These are phyloP conservation scores for Periglandula ipomoeae DNA, from an alignment of 2,329 filamentous ascomycete species.

Conservation along the genomic window DNA sequence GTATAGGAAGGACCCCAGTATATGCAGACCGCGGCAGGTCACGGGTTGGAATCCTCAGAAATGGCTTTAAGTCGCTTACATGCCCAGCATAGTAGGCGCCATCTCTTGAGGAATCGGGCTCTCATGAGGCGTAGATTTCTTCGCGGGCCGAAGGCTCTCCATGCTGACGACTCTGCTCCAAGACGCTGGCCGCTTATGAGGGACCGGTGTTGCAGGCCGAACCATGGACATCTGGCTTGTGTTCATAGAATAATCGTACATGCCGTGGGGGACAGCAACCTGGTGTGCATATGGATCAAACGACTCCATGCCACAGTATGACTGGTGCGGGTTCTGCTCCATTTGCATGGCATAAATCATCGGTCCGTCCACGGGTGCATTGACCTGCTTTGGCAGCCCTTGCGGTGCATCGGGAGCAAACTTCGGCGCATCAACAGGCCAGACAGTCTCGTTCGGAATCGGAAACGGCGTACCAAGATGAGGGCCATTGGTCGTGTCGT, in stretches of 20 bases:
- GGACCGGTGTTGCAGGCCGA: conserved; percentile 28
- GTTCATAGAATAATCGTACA: conserved; percentile 19
- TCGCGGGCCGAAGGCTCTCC: conserved; percentile 27
- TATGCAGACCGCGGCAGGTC: too few species aligned
- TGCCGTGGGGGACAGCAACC: conserved; percentile 8
- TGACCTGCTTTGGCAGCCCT: conserved; percentile 21
- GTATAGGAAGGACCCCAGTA: too few species aligned
- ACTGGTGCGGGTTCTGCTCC: conserved; percentile 22
- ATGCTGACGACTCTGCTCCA: conserved; percentile 29
- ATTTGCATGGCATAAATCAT: conserved; percentile 22
- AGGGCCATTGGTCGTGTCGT: conserved; percentile 24
- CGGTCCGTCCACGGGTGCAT: conserved; percentile 21
- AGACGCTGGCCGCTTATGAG: conserved; percentile 29
- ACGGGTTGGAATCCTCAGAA: too few species aligned
- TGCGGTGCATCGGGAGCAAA: conserved; percentile 25
- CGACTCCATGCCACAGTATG: conserved; percentile 13
- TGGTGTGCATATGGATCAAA: conserved; percentile 11
- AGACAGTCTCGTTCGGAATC: conserved; percentile 28
- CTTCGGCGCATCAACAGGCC: conserved; percentile 29
- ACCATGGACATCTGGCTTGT: conserved; percentile 16
- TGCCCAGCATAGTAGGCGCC: conserved; percentile 16
- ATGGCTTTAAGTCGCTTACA: conserved; percentile 14
- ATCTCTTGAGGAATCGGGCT: conserved; percentile 16
- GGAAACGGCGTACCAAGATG: conserved; percentile 32
- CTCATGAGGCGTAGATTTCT: conserved; percentile 24